Percentiles rank a stretch among this genome's conserved stretches.
These are phyloP conservation scores for Abelmoschus esculentus DNA, from an alignment of 345 rosid species.

Conservation along the genomic window DNA sequence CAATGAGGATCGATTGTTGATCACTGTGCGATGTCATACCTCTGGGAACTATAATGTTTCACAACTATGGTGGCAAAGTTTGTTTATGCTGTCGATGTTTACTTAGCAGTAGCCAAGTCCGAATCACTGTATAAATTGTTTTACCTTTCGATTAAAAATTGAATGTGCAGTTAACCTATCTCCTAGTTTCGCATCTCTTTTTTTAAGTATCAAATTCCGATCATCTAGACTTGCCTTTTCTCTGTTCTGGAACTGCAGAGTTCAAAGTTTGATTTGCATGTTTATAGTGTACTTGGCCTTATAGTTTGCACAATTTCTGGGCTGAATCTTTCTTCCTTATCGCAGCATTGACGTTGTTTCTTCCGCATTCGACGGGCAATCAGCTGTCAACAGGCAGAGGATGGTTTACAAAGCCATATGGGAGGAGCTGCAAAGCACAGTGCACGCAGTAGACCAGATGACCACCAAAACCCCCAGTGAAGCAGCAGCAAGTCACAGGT, in stretches of 20 bases:
- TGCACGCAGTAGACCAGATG: slow-evolving; percentile 96
- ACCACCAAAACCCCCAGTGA: slow-evolving; percentile 78
- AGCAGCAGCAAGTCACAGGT: slow-evolving; percentile 37
- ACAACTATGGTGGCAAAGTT: no score
- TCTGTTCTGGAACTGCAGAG: not conserved
- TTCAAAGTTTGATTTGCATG: not conserved
- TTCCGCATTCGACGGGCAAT: slow-evolving; percentile 75
- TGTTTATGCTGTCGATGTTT: no score
- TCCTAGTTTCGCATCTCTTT: not conserved
- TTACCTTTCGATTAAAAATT: not conserved
- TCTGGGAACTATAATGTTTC: no score
- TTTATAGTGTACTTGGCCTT: not conserved
- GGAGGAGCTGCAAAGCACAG: slow-evolving; percentile 95
- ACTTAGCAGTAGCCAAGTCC: not conserved
- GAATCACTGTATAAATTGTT: not conserved
- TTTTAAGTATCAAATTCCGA: not conserved
- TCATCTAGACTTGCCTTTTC: not conserved
- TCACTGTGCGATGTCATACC: not conserved
- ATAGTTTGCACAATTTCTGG: not conserved
- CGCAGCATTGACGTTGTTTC: slow-evolving; percentile 82
- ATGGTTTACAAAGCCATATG: slow-evolving; percentile 97
- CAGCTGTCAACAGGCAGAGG: slow-evolving; percentile 86
- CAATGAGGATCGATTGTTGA: not conserved
- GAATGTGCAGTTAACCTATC: not conserved
- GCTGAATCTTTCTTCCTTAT: not conserved